Conservation (phyloP, 768 basidiomycete species). For the Punctularia strigosozonata region DNA sequence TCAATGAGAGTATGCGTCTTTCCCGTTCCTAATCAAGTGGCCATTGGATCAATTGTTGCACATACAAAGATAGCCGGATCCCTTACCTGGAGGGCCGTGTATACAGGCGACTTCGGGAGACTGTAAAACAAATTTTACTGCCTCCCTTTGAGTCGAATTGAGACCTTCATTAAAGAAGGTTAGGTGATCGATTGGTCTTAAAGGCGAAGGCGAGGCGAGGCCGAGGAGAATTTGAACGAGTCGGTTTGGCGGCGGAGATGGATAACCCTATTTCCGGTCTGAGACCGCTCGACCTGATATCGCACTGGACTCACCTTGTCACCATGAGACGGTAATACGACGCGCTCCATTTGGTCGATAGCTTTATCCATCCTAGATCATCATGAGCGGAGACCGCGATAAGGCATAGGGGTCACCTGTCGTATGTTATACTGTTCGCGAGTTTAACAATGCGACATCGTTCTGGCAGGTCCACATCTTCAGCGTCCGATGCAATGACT, state of each 20-base stretch:
- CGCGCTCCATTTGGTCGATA: constrained; percentile 50
- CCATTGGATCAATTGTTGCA: not conserved
- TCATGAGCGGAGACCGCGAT: not conserved
- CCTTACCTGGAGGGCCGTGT: constrained; percentile 90
- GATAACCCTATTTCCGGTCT: constrained; percentile 26
- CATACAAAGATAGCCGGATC: not conserved
- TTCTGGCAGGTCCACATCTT: constrained; percentile 74
- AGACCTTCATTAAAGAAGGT: constrained; percentile 65
- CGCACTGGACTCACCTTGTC: not conserved
- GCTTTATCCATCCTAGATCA: constrained; percentile 73
- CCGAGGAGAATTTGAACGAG: constrained; percentile 67
- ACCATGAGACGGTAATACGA: constrained; percentile 14
- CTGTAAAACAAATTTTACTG: constrained; percentile 73
- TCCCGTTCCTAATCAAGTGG: constrained; percentile 51
- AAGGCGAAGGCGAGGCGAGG: constrained; percentile 34
- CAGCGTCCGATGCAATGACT: constrained; percentile 65
- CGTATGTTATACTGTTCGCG: constrained; percentile 87
- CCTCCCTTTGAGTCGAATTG: constrained; percentile 77
- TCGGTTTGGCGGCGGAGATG: constrained; percentile 29
- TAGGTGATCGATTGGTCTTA: constrained; percentile 26
- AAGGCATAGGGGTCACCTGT: constrained; percentile 40
- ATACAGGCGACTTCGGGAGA: constrained; percentile 82
- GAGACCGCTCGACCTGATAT: constrained; percentile 2
- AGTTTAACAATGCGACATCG: constrained; percentile 78
- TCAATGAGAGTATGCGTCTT: constrained; percentile 96